These are phyloP conservation scores for Xylariales sp. DNA, from an alignment of 2,329 filamentous ascomycete species.

Conservation along the genomic window DNA sequence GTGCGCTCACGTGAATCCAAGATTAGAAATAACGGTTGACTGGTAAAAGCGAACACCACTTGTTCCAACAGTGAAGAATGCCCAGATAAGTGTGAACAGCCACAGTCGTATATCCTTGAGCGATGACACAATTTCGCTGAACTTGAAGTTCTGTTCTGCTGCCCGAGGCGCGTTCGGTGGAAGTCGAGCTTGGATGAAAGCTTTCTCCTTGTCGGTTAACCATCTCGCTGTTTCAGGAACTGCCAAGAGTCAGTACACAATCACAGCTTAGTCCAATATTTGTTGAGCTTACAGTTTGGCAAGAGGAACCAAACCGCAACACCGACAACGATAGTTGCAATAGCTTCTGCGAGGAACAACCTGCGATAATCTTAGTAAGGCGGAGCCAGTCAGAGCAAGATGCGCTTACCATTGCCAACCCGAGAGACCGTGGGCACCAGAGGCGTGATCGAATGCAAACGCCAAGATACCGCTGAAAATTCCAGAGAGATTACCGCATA, in stretches of 20 bases:
- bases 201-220: conserved; percentile 33
- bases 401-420: conserved; percentile 25
- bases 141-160: conserved; percentile 33
- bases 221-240: conserved; percentile 25
- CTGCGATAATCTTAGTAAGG: conserved; percentile 15
- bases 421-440: conserved; percentile 21
- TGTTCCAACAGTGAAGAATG: conserved; percentile 40
- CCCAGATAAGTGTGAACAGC: conserved; percentile 42
- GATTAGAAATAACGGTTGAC: conserved; percentile 34
- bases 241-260: conserved; percentile 2
- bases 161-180: conserved; percentile 36
- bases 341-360: conserved; percentile 40
- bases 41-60: conserved; percentile 38
- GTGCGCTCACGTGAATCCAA: conserved; percentile 38
- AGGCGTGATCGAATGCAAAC: conserved; percentile 20
- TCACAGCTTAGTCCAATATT: not conserved
- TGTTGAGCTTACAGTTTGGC: conserved; percentile 41
- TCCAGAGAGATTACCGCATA: conserved; percentile 25
- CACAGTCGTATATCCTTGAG: conserved; percentile 37
- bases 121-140: conserved; percentile 31
- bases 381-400: not conserved
- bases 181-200: conserved; percentile 37
- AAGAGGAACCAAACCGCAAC: conserved; percentile 46
- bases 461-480: conserved; percentile 22
- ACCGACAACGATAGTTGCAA: conserved; percentile 41